Percentiles rank a stretch among this genome's conserved stretches.
phyloP scores from a whole-genome alignment of 768 basidiomycete genomes.

The Auriscalpium microsporum region DNA sequence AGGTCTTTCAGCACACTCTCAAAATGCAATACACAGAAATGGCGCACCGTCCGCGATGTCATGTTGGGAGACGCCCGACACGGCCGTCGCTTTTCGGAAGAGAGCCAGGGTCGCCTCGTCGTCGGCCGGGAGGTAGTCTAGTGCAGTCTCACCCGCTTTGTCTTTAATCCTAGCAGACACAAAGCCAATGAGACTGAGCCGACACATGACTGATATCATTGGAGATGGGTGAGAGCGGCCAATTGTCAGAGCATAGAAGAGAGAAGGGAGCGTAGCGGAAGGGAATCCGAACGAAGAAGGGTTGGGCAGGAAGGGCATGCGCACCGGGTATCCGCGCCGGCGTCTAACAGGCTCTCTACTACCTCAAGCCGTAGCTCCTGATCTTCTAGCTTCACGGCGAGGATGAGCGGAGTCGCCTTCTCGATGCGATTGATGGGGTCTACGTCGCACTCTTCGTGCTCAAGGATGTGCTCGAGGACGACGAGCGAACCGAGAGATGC shows the following conservation, averaged over 20 bases:
- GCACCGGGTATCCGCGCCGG: constrained; percentile 66
- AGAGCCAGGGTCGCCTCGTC: constrained; percentile 43
- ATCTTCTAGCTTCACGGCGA: constrained; percentile 53
- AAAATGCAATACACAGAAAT: not conserved
- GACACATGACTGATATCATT: too few species aligned
- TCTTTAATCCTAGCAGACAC: constrained; percentile 53
- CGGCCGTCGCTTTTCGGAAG: constrained; percentile 47
- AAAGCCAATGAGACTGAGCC: too few species aligned
- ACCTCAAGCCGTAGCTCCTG: constrained; percentile 44
- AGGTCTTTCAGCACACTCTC: not conserved
- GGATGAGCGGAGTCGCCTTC: constrained; percentile 70
- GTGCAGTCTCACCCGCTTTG: constrained; percentile 49
- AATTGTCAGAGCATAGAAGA: not conserved
- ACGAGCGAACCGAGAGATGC: constrained; percentile 48
- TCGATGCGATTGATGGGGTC: constrained; percentile 67
- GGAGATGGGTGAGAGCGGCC: not conserved
- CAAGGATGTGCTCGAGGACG: constrained; percentile 66
- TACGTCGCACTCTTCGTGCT: constrained; percentile 71
- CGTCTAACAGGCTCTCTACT: constrained; percentile 63
- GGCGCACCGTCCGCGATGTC: constrained; percentile 59
- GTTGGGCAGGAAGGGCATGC: constrained; percentile 11
- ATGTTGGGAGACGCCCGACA: constrained; percentile 39
- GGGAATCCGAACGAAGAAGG: too few species aligned
- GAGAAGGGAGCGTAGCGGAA: not conserved
- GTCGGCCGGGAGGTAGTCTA: constrained; percentile 46